Base-by-base conservation (phyloP, 2,329 filamentous ascomycete genomes). In the Harringtonia lauricola region DNA sequence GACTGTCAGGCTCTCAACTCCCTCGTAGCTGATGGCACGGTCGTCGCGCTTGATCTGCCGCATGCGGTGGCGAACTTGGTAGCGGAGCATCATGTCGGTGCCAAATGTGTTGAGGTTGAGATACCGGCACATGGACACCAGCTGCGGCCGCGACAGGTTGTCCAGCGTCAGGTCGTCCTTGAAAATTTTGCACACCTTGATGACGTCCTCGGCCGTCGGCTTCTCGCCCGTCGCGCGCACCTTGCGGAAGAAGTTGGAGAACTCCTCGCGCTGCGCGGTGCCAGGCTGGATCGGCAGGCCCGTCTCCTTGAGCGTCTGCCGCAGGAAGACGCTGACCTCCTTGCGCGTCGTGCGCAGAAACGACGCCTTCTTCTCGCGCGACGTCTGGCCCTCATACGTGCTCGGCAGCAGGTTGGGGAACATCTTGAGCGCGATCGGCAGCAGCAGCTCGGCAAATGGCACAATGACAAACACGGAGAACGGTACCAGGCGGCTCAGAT, bases 181-280 rank as follows among this genome's bases (percentile, higher is more conserved):
- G 78, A 98, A 98, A 51, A 94, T 84, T 73, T 95, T 94, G 79
- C 92, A 96, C 50, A 98, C 90, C 66, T 92, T 95, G 71, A 98
- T 94, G 50, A 98, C 87, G 59, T 98, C 92, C 52, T 89, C 76
- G 43, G 81, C 76, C 5, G 86, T 92, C 1, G 92, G 92, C 37
- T 83, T 74, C 68, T 96, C 90, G 51, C 90, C 92, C 1, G 90
- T 95, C 17, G 86, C 81, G 43, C 92, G 76, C 49, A 96, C 78
- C 71, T 98, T 98, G 60, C 86, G 83, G 81, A 98, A 98, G 67
- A 98, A 98, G 57, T 90, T 86, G 48, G 83, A 76, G 55, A 98
- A 98, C 61, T 96, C 92, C 54, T 95, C 88, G 58, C 83, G 89
- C 60, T 92, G 88, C 15, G 90, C 82, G 42, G 83, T 94, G 38